These are phyloP conservation scores for Trichoderma atrobrunneum DNA, from an alignment of 2,329 filamentous ascomycete species.

Conservation along the genomic window DNA sequence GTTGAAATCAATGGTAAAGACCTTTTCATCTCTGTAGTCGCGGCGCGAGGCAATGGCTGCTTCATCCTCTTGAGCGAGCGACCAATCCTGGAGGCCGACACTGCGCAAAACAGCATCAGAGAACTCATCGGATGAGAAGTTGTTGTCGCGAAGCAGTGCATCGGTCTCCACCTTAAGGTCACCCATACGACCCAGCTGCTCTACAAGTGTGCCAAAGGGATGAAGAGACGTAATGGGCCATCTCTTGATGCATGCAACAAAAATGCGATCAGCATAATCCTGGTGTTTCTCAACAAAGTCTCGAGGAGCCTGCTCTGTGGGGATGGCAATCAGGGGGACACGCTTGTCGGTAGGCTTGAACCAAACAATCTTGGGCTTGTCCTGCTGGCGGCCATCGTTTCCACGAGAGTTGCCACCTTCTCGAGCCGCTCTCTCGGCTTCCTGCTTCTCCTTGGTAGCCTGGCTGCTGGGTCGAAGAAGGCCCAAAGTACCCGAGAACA, in stretches of 20 bases:
- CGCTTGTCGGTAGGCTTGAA: conserved; percentile 99
- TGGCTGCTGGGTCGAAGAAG: conserved; percentile 94
- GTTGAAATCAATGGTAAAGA: conserved; percentile 89
- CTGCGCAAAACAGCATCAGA: conserved; percentile 94
- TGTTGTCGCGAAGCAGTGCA: conserved; percentile 94
- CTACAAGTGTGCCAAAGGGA: conserved; percentile 94
- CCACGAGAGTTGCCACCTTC: conserved; percentile 71
- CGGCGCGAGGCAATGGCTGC: conserved; percentile 69
- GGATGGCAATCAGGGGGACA: conserved; percentile 95
- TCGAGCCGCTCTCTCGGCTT: conserved; percentile 88
- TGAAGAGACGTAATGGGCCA: conserved; percentile 99
- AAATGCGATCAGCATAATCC: conserved; percentile 95
- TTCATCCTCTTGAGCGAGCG: conserved; percentile 78
- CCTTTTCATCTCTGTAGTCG: conserved; percentile 84
- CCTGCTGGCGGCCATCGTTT: conserved; percentile 76
- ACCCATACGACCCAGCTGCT: conserved; percentile 95
- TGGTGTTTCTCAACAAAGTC: conserved; percentile 99
- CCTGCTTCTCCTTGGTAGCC: conserved; percentile 98
- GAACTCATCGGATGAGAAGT: conserved; percentile 96
- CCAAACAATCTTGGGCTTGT: conserved; percentile 99
- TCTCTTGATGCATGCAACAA: conserved; percentile 97
- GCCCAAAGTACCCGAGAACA: conserved; percentile 97
- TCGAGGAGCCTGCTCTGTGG: conserved; percentile 92
- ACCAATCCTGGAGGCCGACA: conserved; percentile 90
- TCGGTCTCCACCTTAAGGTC: conserved; percentile 97